Percentiles rank a stretch among this genome's conserved stretches.
Evolutionary conservation across 2,329 filamentous ascomycete genomes (phyloP).

Genomic region (Talaromyces sp.): DNA sequence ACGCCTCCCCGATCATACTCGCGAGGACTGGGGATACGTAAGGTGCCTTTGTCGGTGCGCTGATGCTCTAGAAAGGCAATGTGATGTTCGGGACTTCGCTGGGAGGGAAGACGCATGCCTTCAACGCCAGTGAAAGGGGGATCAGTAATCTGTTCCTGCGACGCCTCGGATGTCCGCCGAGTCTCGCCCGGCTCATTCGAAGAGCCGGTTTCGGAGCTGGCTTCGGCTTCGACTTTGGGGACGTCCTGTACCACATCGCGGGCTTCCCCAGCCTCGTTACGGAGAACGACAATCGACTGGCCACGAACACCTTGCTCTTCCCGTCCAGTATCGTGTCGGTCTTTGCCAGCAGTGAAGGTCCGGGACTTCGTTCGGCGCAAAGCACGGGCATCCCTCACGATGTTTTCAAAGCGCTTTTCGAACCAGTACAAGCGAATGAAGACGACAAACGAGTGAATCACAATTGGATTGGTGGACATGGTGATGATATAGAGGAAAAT

Average conservation of each 20-base stretch:
- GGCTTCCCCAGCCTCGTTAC: conserved; percentile 26
- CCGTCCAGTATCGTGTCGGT: conserved; percentile 28
- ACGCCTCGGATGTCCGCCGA: conserved; percentile 11
- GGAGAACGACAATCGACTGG: conserved; percentile 33
- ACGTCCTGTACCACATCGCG: conserved; percentile 15
- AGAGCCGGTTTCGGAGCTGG: conserved; percentile 20
- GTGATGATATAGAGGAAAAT: conserved; percentile 65
- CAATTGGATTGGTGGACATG: conserved; percentile 75
- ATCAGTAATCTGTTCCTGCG: conserved; percentile 4
- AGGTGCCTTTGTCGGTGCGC: conserved; percentile 65
- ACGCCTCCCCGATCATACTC: conserved; percentile 80
- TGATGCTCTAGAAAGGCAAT: conserved; percentile 86
- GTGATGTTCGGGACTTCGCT: conserved; percentile 64
- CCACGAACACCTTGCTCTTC: conserved; percentile 35
- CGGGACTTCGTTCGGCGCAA: conserved; percentile 59
- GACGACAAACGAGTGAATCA: conserved; percentile 79
- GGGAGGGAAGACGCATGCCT: conserved; percentile 48
- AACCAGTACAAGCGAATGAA: conserved; percentile 97
- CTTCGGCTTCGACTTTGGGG: conserved; percentile 19
- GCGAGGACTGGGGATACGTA: conserved; percentile 86
- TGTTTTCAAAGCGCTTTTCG: conserved; percentile 85
- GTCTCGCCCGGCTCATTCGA: conserved; percentile 17
- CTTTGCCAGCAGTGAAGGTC: conserved; percentile 43
- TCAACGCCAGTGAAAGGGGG: conserved; percentile 50
- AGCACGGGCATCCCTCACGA: conserved; percentile 66